Evolutionary conservation across 495 filamentous ascomycete species (phyloP), one percentile per base, ranked within the genome.

Genomic region (Neurospora tetrasperma): DNA sequence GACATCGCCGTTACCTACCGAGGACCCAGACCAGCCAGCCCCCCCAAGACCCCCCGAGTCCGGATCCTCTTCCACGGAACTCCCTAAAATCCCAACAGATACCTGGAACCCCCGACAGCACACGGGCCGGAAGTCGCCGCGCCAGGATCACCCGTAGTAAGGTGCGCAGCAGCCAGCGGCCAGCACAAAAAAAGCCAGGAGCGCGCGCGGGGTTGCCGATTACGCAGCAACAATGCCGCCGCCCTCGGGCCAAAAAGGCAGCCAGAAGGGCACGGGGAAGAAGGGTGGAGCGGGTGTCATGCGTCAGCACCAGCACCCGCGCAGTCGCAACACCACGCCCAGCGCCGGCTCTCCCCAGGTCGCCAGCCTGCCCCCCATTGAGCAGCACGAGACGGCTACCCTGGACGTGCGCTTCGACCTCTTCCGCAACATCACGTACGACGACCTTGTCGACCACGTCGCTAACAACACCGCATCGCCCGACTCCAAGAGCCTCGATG

Each of bases 281-380:
- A 90, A 89, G 77, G 85, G 82, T 73, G 85, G 84, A 71, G 82
- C 89, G 72, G 90, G 90, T 76, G 87, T 84, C 69, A 90, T 93
- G 72, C 90, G 89, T 69, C 77, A 80, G 43, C 77, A 78, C 40
- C 76, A 77, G 73, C 92, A 92, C 54, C 54, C 54, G 76, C 90
- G 90, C 71, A 95, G 92, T 78, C 91, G 93, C 76, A 95, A 96
- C 81, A 94, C 93, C 12, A 97, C 93, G 4, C 93, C 93, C 44
- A 91, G 91, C 46, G 88, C 85, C 75, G 84, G 85, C 48, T 62
- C 27, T 27, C 81, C 86, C 35, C 78, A 83, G 70, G 84, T 79
- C 62, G 80, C 85, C 73, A 83, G 81, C 41, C 81, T 87, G 71
- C 83, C 84, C 14, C 85, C 87, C 31, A 80, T 87, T 70, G 85